phyloP scores from a whole-genome alignment of 2,329 filamentous ascomycete species.

The Mycogone perniciosa region DNA sequence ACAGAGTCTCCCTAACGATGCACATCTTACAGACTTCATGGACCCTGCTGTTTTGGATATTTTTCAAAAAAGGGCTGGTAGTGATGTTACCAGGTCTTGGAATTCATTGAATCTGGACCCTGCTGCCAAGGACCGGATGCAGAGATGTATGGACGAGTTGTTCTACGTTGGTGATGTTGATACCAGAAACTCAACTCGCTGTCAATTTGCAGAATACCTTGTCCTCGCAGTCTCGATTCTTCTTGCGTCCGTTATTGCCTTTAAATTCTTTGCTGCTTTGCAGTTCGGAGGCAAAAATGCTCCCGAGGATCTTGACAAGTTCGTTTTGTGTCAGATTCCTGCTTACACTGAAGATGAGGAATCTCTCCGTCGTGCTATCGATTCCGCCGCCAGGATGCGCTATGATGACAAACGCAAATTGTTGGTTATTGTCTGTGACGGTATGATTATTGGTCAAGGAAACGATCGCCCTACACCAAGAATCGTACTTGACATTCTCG shows the following conservation, averaged over 20 bases:
- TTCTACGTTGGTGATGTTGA: constrained; percentile 93
- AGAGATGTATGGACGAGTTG: constrained; percentile 81
- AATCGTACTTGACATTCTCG: constrained; percentile 94
- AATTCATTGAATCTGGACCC: constrained; percentile 56
- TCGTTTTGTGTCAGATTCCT: constrained; percentile 94
- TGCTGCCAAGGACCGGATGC: constrained; percentile 59
- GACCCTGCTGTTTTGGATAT: constrained; percentile 63
- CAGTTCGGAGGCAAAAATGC: constrained; percentile 89
- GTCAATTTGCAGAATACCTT: constrained; percentile 84
- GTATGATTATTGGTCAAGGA: constrained; percentile 98
- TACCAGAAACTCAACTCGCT: constrained; percentile 78
- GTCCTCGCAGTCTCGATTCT: constrained; percentile 78
- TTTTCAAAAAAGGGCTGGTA: constrained; percentile 69
- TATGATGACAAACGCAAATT: constrained; percentile 99
- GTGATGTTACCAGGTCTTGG: constrained; percentile 81
- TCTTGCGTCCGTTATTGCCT: constrained; percentile 73
- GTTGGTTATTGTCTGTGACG: constrained; percentile 86
- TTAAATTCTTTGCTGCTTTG: constrained; percentile 95
- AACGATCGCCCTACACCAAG: constrained; percentile 93
- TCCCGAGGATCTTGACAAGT: constrained; percentile 96
- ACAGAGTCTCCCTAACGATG: constrained; percentile 37
- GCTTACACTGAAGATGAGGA: constrained; percentile 99
- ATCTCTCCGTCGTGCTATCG: constrained; percentile 90
- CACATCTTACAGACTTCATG: constrained; percentile 72
- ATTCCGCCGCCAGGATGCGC: constrained; percentile 88